Evolutionary conservation across 257 asterid species (phyloP), one percentile per base, ranked within the genome.

Genomic region (Fraxinus americana): DNA sequence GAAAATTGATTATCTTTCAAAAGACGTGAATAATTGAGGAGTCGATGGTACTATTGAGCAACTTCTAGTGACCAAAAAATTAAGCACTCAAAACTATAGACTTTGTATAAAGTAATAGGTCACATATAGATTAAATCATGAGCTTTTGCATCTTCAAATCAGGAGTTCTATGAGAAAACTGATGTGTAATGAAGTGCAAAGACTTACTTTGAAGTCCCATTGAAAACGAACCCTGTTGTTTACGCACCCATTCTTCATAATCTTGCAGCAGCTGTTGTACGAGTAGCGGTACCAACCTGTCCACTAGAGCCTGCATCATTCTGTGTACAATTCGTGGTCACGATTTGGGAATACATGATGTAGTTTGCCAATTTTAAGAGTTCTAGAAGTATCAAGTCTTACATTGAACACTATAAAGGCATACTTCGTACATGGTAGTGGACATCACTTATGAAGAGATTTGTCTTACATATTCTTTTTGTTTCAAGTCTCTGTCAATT

Each of bases 281-380:
- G 14, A 88, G 96, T 82, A 90, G 81, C 0, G 98, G 97, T 11
- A 91, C 96, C 52, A 93, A 84, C 80, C 89, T 84, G 84, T 91
- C 98, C 66, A 93, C 87, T 21, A 91, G 81, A 38, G 98, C 90
- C 84, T 92, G 97, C 92, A 92, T 91, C 92, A 90, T 83, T 34
- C 96, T 92, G 85, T 14, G 73, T 48, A 83, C 72, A 71, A 72
- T 78, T 65, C 41, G 16, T 2, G 32, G 70, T 72, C 63, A 78
- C 32, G 4, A 12, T 54, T 77, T 25, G 45, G n/a, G 34, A 17
- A 57, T 57, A 9, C 17, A 63, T 2, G 32, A 23, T 63, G 69
- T 63, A 63, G 6, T 25, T 63, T 25, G 35, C 38, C 10, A n/a
- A 19, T 70, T 32, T 50, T 4, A 36, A 16, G 14, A 21, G 34